phyloP scores from a whole-genome alignment of 495 filamentous ascomycete genomes.

The Annulohypoxylon moriforme region DNA sequence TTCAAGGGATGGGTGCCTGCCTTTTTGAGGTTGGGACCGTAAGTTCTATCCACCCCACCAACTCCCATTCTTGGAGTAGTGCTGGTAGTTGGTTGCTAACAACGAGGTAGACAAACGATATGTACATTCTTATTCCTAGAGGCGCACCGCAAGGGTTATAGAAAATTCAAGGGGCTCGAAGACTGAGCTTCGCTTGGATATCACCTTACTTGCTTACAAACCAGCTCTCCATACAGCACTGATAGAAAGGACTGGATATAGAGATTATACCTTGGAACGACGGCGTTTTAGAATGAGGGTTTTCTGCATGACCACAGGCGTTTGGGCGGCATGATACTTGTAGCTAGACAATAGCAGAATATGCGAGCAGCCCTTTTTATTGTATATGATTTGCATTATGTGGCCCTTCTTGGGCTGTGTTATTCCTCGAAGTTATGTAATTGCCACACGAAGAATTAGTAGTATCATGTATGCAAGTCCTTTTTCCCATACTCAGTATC shows the following conservation, averaged over 20 bases:
- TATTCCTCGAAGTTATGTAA: neutral
- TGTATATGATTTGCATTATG: slow-evolving; percentile 4
- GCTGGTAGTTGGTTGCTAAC: slow-evolving; percentile 19
- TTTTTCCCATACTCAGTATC: slow-evolving; percentile 2
- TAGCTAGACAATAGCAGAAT: neutral
- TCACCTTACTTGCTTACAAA: neutral
- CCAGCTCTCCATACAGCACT: slow-evolving; percentile 22
- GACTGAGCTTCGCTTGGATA: slow-evolving; percentile 33
- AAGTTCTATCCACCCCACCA: slow-evolving; percentile 46
- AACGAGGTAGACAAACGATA: slow-evolving; percentile 77
- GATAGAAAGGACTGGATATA: slow-evolving; percentile 34
- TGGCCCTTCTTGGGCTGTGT: neutral
- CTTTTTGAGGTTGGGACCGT: slow-evolving; percentile 86
- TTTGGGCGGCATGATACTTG: slow-evolving; percentile 16
- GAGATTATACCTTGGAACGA: slow-evolving; percentile 38
- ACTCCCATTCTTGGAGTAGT: neutral
- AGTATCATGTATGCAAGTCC: slow-evolving; percentile 10
- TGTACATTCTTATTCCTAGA: slow-evolving; percentile 96
- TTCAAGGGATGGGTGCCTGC: slow-evolving; percentile 98
- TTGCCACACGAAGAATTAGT: neutral
- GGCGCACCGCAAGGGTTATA: slow-evolving; percentile 81
- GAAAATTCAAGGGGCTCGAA: slow-evolving; percentile 62
- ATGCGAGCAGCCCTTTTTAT: slow-evolving; percentile 13
- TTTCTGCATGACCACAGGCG: slow-evolving; percentile 33
- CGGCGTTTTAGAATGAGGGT: slow-evolving; percentile 24